Percentiles rank a stretch among this genome's conserved stretches.
These are phyloP conservation scores for Botrytis fragariae DNA, from an alignment of 2,329 filamentous ascomycete genomes.

Conservation along the genomic window DNA sequence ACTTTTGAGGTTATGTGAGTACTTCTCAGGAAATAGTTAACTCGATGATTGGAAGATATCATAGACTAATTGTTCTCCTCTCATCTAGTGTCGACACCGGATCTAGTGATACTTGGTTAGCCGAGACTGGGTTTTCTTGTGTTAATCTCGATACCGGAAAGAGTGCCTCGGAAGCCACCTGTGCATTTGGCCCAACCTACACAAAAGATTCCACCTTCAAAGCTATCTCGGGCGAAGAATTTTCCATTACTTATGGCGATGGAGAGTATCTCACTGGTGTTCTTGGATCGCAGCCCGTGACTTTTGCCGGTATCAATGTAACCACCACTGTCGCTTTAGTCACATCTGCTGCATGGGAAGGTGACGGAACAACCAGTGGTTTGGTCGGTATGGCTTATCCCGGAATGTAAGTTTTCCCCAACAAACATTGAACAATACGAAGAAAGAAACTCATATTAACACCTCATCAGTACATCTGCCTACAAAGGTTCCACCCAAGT, in stretches of 20 bases:
- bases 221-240: conserved; percentile 42
- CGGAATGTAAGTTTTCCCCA: conserved; percentile 35
- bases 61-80: background rate
- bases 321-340: conserved; percentile 48
- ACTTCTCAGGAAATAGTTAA: background rate
- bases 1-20: conserved; percentile 34
- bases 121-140: conserved; percentile 39
- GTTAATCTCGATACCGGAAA: conserved; percentile 34
- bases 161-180: conserved; percentile 13
- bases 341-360: conserved; percentile 43
- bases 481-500: conserved; percentile 27
- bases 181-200: conserved; percentile 24
- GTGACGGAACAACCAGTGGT: conserved; percentile 47
- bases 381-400: conserved; percentile 52
- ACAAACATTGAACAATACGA: background rate
- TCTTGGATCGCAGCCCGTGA: conserved; percentile 44
- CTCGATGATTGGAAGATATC: no score
- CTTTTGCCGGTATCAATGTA: conserved; percentile 47
- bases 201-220: conserved; percentile 38
- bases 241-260: conserved; percentile 46
- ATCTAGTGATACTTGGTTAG: conserved; percentile 48
- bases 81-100: conserved; percentile 46
- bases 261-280: conserved; percentile 43
- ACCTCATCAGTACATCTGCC: conserved; percentile 32
- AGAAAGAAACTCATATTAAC: background rate